Percentiles rank a stretch among this genome's conserved stretches.
Conservation (phyloP, 2,329 filamentous ascomycete species). For the Nannizziopsis barbatae region DNA sequence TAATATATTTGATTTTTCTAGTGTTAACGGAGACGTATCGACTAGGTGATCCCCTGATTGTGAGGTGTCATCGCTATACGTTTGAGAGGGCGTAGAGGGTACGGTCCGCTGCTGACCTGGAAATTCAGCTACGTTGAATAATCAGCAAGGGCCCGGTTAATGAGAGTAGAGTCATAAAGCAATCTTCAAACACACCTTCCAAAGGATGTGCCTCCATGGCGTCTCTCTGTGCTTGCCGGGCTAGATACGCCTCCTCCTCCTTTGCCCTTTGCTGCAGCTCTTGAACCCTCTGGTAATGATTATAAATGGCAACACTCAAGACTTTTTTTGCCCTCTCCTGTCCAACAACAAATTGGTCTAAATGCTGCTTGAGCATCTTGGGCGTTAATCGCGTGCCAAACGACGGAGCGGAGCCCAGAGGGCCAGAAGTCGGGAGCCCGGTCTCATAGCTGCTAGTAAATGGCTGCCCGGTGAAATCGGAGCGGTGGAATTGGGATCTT, state of each 20-base stretch:
- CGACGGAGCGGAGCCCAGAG: slow-evolving; percentile 48
- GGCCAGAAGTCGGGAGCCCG: slow-evolving; percentile 50
- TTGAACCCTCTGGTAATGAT: slow-evolving; percentile 85
- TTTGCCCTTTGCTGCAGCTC: slow-evolving; percentile 63
- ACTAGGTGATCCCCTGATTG: slow-evolving; percentile 34
- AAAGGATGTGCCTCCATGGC: slow-evolving; percentile 59
- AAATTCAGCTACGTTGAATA: slow-evolving; percentile 44
- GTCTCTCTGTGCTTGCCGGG: slow-evolving; percentile 61
- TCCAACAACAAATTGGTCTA: slow-evolving; percentile 93
- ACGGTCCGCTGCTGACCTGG: slow-evolving; percentile 49
- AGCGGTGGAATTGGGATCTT: slow-evolving; percentile 45
- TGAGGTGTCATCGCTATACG: slow-evolving; percentile 18
- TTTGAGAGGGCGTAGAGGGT: slow-evolving; percentile 25
- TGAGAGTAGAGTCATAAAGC: background rate
- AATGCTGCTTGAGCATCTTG: slow-evolving; percentile 65
- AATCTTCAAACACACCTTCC: slow-evolving; percentile 49
- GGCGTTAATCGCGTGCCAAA: slow-evolving; percentile 50
- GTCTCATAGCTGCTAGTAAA: slow-evolving; percentile 55
- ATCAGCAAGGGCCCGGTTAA: background rate
- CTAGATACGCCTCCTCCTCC: slow-evolving; percentile 62
- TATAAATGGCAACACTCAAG: slow-evolving; percentile 85
- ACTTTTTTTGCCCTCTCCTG: slow-evolving; percentile 89
- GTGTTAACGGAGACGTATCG: slow-evolving; percentile 53
- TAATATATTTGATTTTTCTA: slow-evolving; percentile 93
- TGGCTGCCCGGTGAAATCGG: slow-evolving; percentile 52